These are phyloP conservation scores for Bryoglossum gracile DNA, from an alignment of 495 filamentous ascomycete species.

Conservation along the genomic window DNA sequence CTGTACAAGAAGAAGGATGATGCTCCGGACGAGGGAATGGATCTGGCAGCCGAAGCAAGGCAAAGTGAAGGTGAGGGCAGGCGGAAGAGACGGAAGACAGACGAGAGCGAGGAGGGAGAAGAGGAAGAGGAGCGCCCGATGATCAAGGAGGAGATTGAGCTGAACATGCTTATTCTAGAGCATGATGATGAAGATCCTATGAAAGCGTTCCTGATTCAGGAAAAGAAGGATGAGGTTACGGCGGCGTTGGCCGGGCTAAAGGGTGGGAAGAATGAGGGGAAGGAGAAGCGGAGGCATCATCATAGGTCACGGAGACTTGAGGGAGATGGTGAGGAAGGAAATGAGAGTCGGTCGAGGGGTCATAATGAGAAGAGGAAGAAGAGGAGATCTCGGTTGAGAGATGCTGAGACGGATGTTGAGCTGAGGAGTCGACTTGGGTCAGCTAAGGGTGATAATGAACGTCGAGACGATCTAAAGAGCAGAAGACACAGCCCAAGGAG, in stretches of 20 bases:
- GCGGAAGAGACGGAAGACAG: slow-evolving; percentile 26
- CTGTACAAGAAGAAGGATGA: slow-evolving; percentile 84
- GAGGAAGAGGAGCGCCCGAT: slow-evolving; percentile 36
- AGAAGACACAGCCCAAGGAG: slow-evolving; percentile 26
- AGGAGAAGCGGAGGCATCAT: slow-evolving; percentile 53
- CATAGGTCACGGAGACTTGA: slow-evolving; percentile 21
- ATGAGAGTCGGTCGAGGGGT: neutral
- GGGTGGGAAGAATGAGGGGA: slow-evolving; percentile 29
- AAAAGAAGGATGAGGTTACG: slow-evolving; percentile 83
- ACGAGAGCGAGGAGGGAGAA: slow-evolving; percentile 32
- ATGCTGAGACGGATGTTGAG: slow-evolving; percentile 24
- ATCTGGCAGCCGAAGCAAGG: slow-evolving; percentile 31
- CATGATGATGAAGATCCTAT: slow-evolving; percentile 97
- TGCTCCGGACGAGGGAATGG: slow-evolving; percentile 61
- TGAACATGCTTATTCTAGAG: slow-evolving; percentile 64
- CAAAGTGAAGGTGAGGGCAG: slow-evolving; percentile 29
- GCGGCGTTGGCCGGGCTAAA: slow-evolving; percentile 51
- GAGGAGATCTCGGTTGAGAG: slow-evolving; percentile 22
- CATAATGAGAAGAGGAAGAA: slow-evolving; percentile 22
- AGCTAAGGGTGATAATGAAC: slow-evolving; percentile 17
- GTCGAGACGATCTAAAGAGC: slow-evolving; percentile 22
- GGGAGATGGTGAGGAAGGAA: slow-evolving; percentile 5
- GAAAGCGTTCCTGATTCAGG: slow-evolving; percentile 80
- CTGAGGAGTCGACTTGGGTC: slow-evolving; percentile 16
- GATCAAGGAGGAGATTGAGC: slow-evolving; percentile 62